Conservation (phyloP, 768 basidiomycete genomes). For the Xerocomellus amylosporus region DNA sequence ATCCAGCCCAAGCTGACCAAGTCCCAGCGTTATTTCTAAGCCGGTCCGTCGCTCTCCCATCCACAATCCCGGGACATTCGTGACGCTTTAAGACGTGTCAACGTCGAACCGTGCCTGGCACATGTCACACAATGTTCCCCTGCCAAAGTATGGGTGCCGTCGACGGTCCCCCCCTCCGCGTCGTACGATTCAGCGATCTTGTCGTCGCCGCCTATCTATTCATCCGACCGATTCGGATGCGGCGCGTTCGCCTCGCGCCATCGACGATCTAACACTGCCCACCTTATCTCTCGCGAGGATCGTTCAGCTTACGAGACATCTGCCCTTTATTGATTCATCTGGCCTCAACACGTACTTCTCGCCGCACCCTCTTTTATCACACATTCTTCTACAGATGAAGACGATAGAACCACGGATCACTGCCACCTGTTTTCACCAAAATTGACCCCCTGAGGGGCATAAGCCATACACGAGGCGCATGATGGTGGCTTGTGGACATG, state of each 20-base stretch:
- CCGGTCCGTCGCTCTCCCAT: background rate
- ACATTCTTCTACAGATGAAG: constrained; percentile 9
- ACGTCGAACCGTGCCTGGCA: constrained; percentile 13
- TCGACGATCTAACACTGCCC: constrained; percentile 14
- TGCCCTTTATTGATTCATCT: background rate
- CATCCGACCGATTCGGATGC: background rate
- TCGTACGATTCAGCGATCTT: background rate
- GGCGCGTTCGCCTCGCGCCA: constrained; percentile 4
- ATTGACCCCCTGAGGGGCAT: constrained; percentile 7
- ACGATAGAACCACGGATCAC: constrained; percentile 17
- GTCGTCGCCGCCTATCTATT: background rate
- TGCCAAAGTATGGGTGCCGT: background rate
- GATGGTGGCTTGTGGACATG: background rate
- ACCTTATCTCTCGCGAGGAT: constrained; percentile 10
- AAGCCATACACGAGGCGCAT: constrained; percentile 22
- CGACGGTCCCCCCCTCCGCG: background rate
- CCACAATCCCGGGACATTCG: background rate
- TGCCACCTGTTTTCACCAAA: constrained; percentile 11
- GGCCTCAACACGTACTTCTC: background rate
- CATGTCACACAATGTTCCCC: background rate
- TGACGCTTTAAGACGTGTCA: background rate
- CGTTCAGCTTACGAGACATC: constrained; percentile 14
- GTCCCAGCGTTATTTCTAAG: background rate
- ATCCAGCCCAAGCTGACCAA: background rate
- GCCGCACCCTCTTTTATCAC: constrained; percentile 9